Conservation (phyloP, 495 filamentous ascomycete genomes). For the Beverwykella pulmonaria region DNA sequence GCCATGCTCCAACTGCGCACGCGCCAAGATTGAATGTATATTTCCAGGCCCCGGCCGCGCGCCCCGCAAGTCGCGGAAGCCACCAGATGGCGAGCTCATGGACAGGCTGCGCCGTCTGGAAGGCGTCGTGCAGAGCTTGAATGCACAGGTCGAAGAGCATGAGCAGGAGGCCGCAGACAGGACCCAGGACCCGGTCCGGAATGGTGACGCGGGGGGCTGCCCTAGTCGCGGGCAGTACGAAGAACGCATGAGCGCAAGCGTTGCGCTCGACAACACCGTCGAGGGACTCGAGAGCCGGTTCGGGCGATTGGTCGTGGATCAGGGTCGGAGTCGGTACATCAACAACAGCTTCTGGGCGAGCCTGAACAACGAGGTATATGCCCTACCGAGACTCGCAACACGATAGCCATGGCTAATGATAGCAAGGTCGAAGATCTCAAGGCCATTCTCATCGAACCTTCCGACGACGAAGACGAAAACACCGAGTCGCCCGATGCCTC, state of each 20-base stretch:
- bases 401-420: neutral
- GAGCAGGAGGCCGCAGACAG: constrained; percentile 23
- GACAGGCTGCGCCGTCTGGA: constrained; percentile 78
- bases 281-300: constrained; percentile 64
- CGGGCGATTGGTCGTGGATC: constrained; percentile 80
- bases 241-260: neutral
- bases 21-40: constrained; percentile 76
- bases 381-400: neutral
- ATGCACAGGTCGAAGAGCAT: constrained; percentile 50
- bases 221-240: neutral
- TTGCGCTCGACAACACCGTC: constrained; percentile 31
- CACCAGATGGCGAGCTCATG: constrained; percentile 74
- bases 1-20: constrained; percentile 83
- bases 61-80: constrained; percentile 68
- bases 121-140: constrained; percentile 74
- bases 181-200: neutral
- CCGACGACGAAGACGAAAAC: constrained; percentile 69
- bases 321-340: constrained; percentile 79
- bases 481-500: constrained; percentile 59
- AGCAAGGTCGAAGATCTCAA: constrained; percentile 70
- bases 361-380: constrained; percentile 75
- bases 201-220: neutral
- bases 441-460: constrained; percentile 67
- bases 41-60: constrained; percentile 84
- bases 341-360: constrained; percentile 89